Base-by-base conservation (phyloP, 1,284 basidiomycete genomes). In the Ustilago cynodontis region DNA sequence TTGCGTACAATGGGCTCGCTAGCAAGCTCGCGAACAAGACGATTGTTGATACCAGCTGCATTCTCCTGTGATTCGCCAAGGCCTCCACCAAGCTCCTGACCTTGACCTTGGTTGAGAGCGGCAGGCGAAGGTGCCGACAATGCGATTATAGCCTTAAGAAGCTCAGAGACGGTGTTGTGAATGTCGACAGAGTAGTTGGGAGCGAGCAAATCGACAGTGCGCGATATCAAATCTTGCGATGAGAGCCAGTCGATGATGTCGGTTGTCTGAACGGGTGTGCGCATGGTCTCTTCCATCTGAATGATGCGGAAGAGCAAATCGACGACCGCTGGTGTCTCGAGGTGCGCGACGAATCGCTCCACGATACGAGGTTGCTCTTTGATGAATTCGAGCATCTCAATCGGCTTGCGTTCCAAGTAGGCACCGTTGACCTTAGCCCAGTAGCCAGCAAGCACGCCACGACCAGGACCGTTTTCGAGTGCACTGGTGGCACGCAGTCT, bases 361-460 rank as follows among this genome's bases (percentile, higher is more conserved):
- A 98, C 90, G 51, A 98, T 89, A 64, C 90, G 88, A 1, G 94
- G 93, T 85, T 95, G 91, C 8, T 91, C 89, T 87, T 93, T 91
- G 75, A 98, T 93, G 86, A 98, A 98, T 43, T 89, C 90, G 74
- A 98, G 90, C 93, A 97, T 97, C 93, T 97, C 94, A 71, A 90
- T 90, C 28, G 94, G 93, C 86, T 95, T 94, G 88, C 94, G 95
- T 79, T 89, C 91, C 79, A 98, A 87, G 75, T 97, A 93, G 2
- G 92, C 90, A 35, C 92, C 91, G 84, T 94, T 96, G 73, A 98
- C 93, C 87, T 95, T 94, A 55, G 92, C 91, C 88, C 88, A 89
- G 70, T 88, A 86, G 3, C 88, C 88, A 20, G 88, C 86, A n/a
- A 89, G 87, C 20, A 88, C 83, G 68, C 88, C 88, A 20, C 87